Base-by-base conservation (phyloP, 2,329 filamentous ascomycete genomes). In the Ampelomyces quisqualis region DNA sequence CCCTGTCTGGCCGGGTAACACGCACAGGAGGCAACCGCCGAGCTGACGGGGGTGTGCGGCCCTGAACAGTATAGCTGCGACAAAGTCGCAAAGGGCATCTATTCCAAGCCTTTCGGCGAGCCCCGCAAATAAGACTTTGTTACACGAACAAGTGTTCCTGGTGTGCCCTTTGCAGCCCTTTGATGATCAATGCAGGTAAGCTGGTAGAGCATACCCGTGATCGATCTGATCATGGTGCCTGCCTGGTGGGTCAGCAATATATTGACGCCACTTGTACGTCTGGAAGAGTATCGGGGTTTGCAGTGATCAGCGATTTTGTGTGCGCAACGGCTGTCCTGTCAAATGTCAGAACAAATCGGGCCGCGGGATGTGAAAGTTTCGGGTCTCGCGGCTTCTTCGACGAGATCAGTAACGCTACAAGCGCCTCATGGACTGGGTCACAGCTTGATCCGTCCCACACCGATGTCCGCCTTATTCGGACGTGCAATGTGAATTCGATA, bases 341-440 rank as follows among this genome's bases (percentile, higher is more conserved):
- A 58, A 18, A 43, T 51, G 53, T 55, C 51, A 55, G 35, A 35
- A 28, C 49, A 51, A 53, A 50, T 57, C 46, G 24, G 40, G 32
- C 30, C 22, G 24, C 21, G 26, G 43, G 35, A 45, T 39, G 41
- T 34, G 35, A 40, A 28, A 34, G 22, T 19, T 32, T 26, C 19
- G 13, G 27, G 19, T 5, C 9, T 30, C 7, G 13, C 24, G 20
- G 21, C n/a, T n/a, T n/a, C 18, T 15, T 23, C 32, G 13, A 19
- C 34, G 18, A 26, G 24, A 29, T 8, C 29, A 18, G 20, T 37
- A 35, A 39, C 34, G 39, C 27, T 35, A 47, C 28, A 10, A 24
- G 23, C 20, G 21, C 13, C 18, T 18, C 24, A 22, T 13, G 10
- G 17, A 31, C 45, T 17, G 34, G 31, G 20, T 32, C 34, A 14